phyloP scores from a whole-genome alignment of 2,329 filamentous ascomycete species.

The Xylaria sp. region DNA sequence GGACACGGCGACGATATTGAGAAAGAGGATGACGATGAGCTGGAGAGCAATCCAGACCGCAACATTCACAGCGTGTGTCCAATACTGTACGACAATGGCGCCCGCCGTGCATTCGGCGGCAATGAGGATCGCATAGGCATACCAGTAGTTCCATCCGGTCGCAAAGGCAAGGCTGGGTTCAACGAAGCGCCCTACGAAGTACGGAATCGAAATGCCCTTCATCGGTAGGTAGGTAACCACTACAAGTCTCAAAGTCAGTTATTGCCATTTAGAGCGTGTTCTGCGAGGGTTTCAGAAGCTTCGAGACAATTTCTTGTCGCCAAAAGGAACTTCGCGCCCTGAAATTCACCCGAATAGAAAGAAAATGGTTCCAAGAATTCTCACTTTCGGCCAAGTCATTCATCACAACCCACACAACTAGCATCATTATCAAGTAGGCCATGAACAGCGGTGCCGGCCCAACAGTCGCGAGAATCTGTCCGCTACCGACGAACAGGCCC shows the following conservation, averaged over 20 bases:
- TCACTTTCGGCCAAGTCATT: constrained; percentile 65
- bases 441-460: constrained; percentile 76
- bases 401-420: constrained; percentile 64
- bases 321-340: no score
- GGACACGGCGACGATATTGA: constrained; percentile 67
- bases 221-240: constrained; percentile 65
- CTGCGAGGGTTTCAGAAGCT: no score
- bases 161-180: constrained; percentile 67
- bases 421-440: constrained; percentile 69
- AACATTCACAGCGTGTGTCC: constrained; percentile 61
- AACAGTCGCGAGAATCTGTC: constrained; percentile 62
- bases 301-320: no score
- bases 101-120: constrained; percentile 68
- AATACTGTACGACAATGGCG: constrained; percentile 69
- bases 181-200: constrained; percentile 65
- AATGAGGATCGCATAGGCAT: constrained; percentile 67
- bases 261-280: no score
- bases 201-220: constrained; percentile 66
- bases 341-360: no score
- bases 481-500: constrained; percentile 71
- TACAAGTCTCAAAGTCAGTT: no score
- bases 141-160: constrained; percentile 70
- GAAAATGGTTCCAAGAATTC: no score
- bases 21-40: constrained; percentile 61
- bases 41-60: constrained; percentile 70